These are phyloP conservation scores for Starmerella bombi DNA, from an alignment of 805 yeast genomes.

Conservation along the genomic window DNA sequence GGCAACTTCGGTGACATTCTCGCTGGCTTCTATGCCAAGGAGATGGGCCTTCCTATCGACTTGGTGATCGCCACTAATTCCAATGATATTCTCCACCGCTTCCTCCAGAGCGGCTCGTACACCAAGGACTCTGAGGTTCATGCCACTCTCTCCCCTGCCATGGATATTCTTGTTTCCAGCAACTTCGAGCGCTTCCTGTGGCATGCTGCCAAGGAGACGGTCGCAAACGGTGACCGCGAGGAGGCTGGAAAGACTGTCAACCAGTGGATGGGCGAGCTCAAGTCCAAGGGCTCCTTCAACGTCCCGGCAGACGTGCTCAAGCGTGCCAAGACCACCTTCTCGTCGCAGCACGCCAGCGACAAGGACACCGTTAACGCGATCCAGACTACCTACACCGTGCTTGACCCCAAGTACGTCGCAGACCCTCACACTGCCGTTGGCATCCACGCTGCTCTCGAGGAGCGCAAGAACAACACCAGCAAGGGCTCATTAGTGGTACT, in stretches of 20 bases:
- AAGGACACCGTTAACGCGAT: conserved; percentile 70
- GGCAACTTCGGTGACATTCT: conserved; percentile 98
- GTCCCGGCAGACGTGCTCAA: conserved; percentile 53
- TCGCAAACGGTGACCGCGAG: conserved; percentile 37
- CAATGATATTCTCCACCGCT: conserved; percentile 88
- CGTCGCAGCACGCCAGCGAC: conserved; percentile 68
- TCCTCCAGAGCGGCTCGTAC: conserved; percentile 73
- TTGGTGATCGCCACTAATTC: conserved; percentile 91
- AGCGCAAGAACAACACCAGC: conserved; percentile 29
- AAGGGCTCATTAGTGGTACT: conserved; percentile 47
- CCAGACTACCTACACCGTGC: conserved; percentile 46
- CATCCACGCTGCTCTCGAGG: conserved; percentile 58
- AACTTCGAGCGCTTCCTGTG: conserved; percentile 94
- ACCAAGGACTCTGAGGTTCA: conserved; percentile 62
- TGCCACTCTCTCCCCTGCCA: conserved; percentile 91
- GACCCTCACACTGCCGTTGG: conserved; percentile 98
- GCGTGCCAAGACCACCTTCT: conserved; percentile 57
- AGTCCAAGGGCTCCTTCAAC: conserved; percentile 57
- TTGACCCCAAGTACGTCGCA: conserved; percentile 56
- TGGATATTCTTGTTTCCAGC: conserved; percentile 92
- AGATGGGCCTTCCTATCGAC: conserved; percentile 89
- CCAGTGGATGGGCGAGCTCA: conserved; percentile 68
- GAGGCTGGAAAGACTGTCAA: conserved; percentile 64
- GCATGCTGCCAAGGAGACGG: conserved; percentile 73
- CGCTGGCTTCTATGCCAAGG: conserved; percentile 88